Base-by-base conservation (phyloP, 2,329 filamentous ascomycete species). In the Aureobasidium subglaciale region DNA sequence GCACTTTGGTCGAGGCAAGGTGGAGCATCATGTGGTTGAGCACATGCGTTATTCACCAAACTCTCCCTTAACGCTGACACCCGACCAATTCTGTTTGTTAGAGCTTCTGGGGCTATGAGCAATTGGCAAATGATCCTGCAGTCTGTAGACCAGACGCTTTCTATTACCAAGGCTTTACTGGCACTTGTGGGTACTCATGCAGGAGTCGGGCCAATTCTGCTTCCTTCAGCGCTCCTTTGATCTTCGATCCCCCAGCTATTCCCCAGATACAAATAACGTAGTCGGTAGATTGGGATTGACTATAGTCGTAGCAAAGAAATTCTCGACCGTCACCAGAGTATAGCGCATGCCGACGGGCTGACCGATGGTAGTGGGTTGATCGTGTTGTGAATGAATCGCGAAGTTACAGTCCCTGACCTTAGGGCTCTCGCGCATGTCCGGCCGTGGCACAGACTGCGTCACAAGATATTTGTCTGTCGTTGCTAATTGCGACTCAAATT, bases 111-210 rank as follows among this genome's bases (percentile, higher is more conserved):
- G n/a, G n/a, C n/a, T n/a, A n/a, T n/a, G n/a, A n/a, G n/a, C n/a
- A n/a, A n/a, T n/a, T n/a, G n/a, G n/a, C n/a, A n/a, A n/a, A n/a
- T n/a, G n/a, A n/a, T n/a, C n/a, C n/a, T n/a, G n/a, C n/a, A n/a
- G n/a, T n/a, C n/a, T 18, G 18, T 4, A 37, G 34, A 7, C 15
- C n/a, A 37, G 18, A 20, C n/a, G 18, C 9, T 40, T 3, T 7
- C 34, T 9, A 6, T 15, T 20, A 50, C 37, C 34, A 20, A 25
- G n/a, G 30, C 18, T n/a, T 35, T n/a, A n/a, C 18, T 37, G n/a
- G 46, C 18, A n/a, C 38, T n/a, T 22, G 46, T 50, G 46, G 46
- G 34, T 37, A 13, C 27, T n/a, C 11, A 50, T 50, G 46, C 46
- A 50, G 46, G 46, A 50, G 46, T 38, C 46, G 46, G 34, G 32